Evolutionary conservation across 106 monocot species (phyloP).

Genomic region (Allium cepa): DNA sequence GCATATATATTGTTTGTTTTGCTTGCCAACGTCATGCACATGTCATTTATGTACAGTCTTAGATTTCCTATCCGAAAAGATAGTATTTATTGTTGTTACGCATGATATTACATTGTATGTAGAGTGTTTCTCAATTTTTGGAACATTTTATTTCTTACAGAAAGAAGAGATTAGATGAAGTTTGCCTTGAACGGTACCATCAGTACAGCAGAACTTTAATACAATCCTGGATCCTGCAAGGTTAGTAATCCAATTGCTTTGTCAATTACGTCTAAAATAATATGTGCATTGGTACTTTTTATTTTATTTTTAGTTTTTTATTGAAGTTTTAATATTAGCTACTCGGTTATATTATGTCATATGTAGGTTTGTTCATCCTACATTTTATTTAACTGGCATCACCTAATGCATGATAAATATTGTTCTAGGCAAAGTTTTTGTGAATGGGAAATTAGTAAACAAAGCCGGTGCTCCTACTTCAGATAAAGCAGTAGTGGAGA

Average conservation of each 20-base stretch:
- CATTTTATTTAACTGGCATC: too few relatives aligned
- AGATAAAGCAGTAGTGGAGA: constrained; percentile 80
- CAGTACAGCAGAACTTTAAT: constrained; percentile 88
- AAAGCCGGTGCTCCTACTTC: constrained; percentile 95
- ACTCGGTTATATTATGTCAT: background rate
- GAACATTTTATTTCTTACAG: constrained; percentile 17
- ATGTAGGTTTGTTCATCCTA: too few relatives aligned
- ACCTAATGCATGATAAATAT: background rate
- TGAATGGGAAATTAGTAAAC: constrained; percentile 81
- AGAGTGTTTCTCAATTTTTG: background rate
- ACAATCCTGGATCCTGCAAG: constrained; percentile 97
- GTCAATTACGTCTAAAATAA: background rate
- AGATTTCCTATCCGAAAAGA: too few relatives aligned
- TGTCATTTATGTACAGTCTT: background rate
- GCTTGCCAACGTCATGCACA: background rate
- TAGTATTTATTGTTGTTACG: background rate
- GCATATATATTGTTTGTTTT: background rate
- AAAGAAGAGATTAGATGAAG: constrained; percentile 82
- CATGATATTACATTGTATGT: background rate
- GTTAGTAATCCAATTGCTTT: constrained; percentile 16
- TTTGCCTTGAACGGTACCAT: constrained; percentile 82
- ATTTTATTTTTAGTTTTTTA: constrained; percentile 2
- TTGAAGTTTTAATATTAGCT: background rate
- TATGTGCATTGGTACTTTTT: background rate
- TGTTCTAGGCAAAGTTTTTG: constrained; percentile 75